phyloP scores from a whole-genome alignment of 768 basidiomycete species.

The Hemileccinum impolitum region DNA sequence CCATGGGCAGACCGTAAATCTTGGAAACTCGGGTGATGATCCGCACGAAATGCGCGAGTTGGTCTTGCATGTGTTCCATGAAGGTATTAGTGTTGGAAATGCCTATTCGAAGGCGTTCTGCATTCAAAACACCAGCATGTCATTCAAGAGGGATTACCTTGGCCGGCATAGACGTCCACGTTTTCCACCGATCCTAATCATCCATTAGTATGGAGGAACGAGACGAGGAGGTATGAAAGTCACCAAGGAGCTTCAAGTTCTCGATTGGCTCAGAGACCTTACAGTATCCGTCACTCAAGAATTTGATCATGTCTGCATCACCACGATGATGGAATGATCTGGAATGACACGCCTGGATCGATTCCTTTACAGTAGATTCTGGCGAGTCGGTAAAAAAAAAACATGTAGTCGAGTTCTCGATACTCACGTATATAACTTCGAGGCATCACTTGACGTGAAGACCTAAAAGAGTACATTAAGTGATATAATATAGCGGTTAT shows the following conservation, averaged over 20 bases:
- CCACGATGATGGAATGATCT: conserved; percentile 55
- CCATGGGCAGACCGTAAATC: conserved; percentile 68
- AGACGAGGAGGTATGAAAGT: not conserved
- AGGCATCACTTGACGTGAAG: conserved; percentile 29
- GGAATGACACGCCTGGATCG: conserved; percentile 19
- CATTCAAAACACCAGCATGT: not conserved
- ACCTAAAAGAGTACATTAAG: not conserved
- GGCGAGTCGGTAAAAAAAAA: not conserved
- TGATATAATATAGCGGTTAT: not conserved
- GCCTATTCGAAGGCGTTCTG: conserved; percentile 37
- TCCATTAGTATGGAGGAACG: not conserved
- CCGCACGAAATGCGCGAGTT: conserved; percentile 63
- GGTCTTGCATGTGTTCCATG: conserved; percentile 46
- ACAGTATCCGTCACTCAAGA: conserved; percentile 70
- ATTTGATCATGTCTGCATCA: conserved; percentile 61
- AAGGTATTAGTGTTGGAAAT: conserved; percentile 45
- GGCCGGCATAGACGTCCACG: conserved; percentile 55
- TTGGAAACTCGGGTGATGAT: conserved; percentile 59
- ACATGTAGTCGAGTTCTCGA: not conserved
- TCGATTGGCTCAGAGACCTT: conserved; percentile 60
- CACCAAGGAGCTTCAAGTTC: conserved; percentile 9
- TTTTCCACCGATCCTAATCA: conserved; percentile 49
- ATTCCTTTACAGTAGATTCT: not conserved
- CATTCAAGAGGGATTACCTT: conserved; percentile 38
- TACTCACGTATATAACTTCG: conserved; percentile 36